phyloP scores from a whole-genome alignment of 768 basidiomycete species.

The Pleurotus cornucopiae region DNA sequence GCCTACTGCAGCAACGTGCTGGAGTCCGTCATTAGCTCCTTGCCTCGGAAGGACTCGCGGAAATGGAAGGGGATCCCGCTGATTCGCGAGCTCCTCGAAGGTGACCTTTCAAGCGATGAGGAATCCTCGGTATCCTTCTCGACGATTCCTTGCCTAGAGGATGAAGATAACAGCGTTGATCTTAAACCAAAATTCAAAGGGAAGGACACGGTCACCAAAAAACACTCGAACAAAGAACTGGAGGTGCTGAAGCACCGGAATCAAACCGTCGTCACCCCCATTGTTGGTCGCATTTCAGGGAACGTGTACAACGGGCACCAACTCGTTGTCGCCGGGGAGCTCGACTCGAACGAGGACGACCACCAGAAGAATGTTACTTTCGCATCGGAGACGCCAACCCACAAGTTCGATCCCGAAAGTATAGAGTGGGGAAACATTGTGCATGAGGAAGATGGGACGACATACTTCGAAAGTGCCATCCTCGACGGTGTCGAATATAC shows the following conservation, averaged over 20 bases:
- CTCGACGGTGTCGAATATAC: constrained; percentile 58
- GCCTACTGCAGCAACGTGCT: not conserved
- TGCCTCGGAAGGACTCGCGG: not conserved
- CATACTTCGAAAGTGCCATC: constrained; percentile 38
- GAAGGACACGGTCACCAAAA: not conserved
- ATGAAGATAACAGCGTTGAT: not conserved
- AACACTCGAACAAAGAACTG: constrained; percentile 20
- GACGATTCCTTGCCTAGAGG: constrained; percentile 8
- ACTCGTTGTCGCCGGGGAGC: constrained; percentile 32
- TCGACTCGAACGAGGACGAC: constrained; percentile 20
- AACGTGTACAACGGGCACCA: constrained; percentile 41
- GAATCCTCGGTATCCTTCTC: not conserved
- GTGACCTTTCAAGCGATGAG: constrained; percentile 19
- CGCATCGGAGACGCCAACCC: constrained; percentile 23
- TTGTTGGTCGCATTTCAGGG: constrained; percentile 38
- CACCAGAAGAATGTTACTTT: constrained; percentile 20
- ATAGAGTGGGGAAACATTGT: constrained; percentile 27
- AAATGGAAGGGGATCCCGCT: constrained; percentile 31
- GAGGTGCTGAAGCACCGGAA: constrained; percentile 24
- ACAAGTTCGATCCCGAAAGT: constrained; percentile 28
- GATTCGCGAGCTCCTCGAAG: constrained; percentile 27
- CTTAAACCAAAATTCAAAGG: not conserved
- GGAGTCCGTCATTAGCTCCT: not conserved
- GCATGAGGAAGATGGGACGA: constrained; percentile 13
- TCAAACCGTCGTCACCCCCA: constrained; percentile 40